Conservation (phyloP, 768 basidiomycete genomes). For the Suillus clintonianus region DNA sequence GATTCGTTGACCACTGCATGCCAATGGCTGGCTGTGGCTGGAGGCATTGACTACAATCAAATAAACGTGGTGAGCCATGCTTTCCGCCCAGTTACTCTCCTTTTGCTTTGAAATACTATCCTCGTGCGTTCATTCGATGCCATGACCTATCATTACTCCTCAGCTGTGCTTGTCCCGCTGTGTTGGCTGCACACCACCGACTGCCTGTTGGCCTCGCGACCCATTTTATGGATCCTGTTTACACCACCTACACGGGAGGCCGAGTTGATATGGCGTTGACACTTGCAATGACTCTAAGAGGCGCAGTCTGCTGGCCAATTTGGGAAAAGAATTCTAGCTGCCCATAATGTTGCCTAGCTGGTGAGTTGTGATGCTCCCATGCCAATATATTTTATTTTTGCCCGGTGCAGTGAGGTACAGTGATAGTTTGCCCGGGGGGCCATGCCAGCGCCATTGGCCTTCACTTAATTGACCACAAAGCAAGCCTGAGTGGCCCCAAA, state of each 20-base stretch:
- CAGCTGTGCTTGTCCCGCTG: conserved; percentile 84
- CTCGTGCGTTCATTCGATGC: conserved; percentile 86
- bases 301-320: conserved; percentile 52
- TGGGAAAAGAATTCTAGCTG: conserved; percentile 19
- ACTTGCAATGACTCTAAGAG: conserved; percentile 75
- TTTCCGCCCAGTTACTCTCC: neutral
- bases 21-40: neutral
- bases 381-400: neutral
- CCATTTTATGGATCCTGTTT: conserved; percentile 85
- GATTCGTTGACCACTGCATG: neutral
- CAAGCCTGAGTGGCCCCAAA: neutral
- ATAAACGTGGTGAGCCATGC: neutral
- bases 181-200: conserved; percentile 60
- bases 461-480: neutral
- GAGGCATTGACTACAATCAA: neutral
- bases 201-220: conserved; percentile 59
- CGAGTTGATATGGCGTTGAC: neutral
- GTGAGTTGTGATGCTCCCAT: neutral
- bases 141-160: conserved; percentile 91
- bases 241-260: conserved; percentile 26
- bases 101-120: conserved; percentile 29
- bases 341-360: conserved; percentile 1
- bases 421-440: too few species aligned
- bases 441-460: neutral
- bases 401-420: neutral